Percentiles rank a stretch among this genome's conserved stretches.
Conservation (phyloP, 495 filamentous ascomycete species). For the Pyrenopolyporus hunteri region DNA sequence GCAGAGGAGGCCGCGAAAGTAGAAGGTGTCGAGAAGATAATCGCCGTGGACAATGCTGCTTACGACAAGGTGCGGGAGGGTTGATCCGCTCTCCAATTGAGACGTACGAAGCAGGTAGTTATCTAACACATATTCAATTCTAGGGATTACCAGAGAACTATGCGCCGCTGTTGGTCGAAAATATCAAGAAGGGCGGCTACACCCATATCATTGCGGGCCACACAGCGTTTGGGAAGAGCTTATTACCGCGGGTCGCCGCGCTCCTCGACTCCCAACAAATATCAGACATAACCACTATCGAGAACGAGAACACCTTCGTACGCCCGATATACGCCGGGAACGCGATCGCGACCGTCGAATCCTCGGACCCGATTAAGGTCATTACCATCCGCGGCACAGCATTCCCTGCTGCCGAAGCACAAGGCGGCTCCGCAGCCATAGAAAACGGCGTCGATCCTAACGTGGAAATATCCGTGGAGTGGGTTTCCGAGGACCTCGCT, state of each 20-base stretch:
- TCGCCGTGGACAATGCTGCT: slow-evolving; percentile 83
- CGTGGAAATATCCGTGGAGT: slow-evolving; percentile 72
- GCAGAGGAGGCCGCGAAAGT: slow-evolving; percentile 90
- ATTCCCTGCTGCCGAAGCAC: slow-evolving; percentile 67
- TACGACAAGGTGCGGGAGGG: slow-evolving; percentile 79
- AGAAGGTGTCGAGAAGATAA: slow-evolving; percentile 86
- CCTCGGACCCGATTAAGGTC: slow-evolving; percentile 81
- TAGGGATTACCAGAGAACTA: slow-evolving; percentile 94
- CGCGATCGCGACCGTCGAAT: slow-evolving; percentile 95
- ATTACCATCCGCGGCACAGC: slow-evolving; percentile 93
- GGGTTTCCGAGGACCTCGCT: slow-evolving; percentile 91
- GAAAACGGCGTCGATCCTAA: slow-evolving; percentile 77
- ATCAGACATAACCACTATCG: slow-evolving; percentile 85
- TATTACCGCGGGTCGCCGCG: slow-evolving; percentile 94
- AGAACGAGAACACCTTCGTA: slow-evolving; percentile 93
- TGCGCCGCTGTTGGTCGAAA: slow-evolving; percentile 90
- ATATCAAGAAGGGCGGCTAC: slow-evolving; percentile 90
- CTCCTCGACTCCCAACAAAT: slow-evolving; percentile 91
- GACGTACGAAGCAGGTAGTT: neutral
- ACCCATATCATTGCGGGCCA: slow-evolving; percentile 90
- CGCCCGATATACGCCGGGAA: slow-evolving; percentile 98
- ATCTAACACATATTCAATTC: slow-evolving; percentile 1
- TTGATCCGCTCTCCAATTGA: neutral
- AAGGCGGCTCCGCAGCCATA: slow-evolving; percentile 60
- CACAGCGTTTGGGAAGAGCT: slow-evolving; percentile 95